Percentiles rank a stretch among this genome's conserved stretches.
phyloP scores from a whole-genome alignment of 352 stramenopile species.

The Plasmopara muralis region DNA sequence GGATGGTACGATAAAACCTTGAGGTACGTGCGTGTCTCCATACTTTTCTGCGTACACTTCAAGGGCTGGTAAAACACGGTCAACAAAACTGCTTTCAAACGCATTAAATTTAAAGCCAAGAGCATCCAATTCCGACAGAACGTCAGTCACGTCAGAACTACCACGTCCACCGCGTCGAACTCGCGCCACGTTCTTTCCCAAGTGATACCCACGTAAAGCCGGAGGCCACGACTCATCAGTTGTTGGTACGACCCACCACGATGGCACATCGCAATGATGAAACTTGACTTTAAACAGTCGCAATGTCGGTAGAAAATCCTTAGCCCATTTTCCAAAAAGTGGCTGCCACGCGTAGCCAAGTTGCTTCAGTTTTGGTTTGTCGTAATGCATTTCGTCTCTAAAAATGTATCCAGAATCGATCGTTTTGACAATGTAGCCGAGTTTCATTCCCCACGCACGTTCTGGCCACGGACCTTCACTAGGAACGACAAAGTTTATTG shows the following conservation, averaged over 20 bases:
- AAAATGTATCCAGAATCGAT: slow-evolving; percentile 45
- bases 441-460: slow-evolving; percentile 24
- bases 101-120: slow-evolving; percentile 68
- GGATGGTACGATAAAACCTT: slow-evolving; percentile 85
- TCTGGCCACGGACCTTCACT: slow-evolving; percentile 40
- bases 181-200: slow-evolving; percentile 80
- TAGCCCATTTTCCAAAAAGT: slow-evolving; percentile 54
- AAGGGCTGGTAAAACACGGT: slow-evolving; percentile 64
- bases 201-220: slow-evolving; percentile 61
- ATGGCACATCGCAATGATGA: slow-evolving; percentile 86
- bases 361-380: slow-evolving; percentile 36
- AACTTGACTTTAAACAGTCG: slow-evolving; percentile 73
- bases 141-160: slow-evolving; percentile 38
- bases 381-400: slow-evolving; percentile 25
- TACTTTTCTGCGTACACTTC: slow-evolving; percentile 79
- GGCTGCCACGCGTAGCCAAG: slow-evolving; percentile 52
- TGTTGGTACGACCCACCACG: slow-evolving; percentile 42
- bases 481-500: slow-evolving; percentile 50
- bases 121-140: slow-evolving; percentile 45
- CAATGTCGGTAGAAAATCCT: slow-evolving; percentile 59
- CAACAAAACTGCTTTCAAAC: slow-evolving; percentile 49
- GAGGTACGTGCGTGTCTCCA: slow-evolving; percentile 82
- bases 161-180: slow-evolving; percentile 43
- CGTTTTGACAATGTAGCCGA: slow-evolving; percentile 52
- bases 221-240: slow-evolving; percentile 60